phyloP scores from a whole-genome alignment of 306 rosid species.

The Ormosia semicastrata region DNA sequence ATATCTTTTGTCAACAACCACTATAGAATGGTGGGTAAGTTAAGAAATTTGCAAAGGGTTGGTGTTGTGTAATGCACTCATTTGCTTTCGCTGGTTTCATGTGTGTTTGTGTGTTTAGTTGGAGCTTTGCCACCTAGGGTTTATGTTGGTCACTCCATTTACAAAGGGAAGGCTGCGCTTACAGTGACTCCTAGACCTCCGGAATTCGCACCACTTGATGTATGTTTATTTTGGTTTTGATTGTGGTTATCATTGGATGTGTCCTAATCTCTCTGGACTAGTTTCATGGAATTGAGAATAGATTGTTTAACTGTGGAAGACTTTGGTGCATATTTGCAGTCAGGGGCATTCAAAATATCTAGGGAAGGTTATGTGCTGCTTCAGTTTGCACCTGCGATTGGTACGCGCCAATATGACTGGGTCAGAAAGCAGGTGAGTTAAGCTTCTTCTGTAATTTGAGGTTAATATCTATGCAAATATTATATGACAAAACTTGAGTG shows the following conservation, averaged over 20 bases:
- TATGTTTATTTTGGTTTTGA: conserved; percentile 35
- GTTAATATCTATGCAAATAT: neutral
- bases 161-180: conserved; percentile 96
- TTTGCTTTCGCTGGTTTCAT: conserved; percentile 25
- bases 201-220: conserved; percentile 68
- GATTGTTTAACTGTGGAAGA: conserved; percentile 15
- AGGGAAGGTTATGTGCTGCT: conserved; percentile 85
- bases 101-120: conserved; percentile 36
- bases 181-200: conserved; percentile 84
- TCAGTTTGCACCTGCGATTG: conserved; percentile 89
- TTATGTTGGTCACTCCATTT: conserved; percentile 88
- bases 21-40: neutral
- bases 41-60: neutral
- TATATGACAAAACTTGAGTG: neutral
- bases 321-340: conserved; percentile 44
- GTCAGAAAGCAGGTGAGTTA: conserved; percentile 75
- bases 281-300: neutral
- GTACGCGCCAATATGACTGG: conserved; percentile 83
- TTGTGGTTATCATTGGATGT: neutral
- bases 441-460: conserved; percentile 5
- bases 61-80: conserved; percentile 13
- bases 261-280: neutral
- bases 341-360: conserved; percentile 86
- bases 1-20: neutral
- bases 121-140: conserved; percentile 66